These are phyloP conservation scores for Chlamydomonas sphaeroides DNA, from an alignment of 139 green algal species.

Conservation along the genomic window DNA sequence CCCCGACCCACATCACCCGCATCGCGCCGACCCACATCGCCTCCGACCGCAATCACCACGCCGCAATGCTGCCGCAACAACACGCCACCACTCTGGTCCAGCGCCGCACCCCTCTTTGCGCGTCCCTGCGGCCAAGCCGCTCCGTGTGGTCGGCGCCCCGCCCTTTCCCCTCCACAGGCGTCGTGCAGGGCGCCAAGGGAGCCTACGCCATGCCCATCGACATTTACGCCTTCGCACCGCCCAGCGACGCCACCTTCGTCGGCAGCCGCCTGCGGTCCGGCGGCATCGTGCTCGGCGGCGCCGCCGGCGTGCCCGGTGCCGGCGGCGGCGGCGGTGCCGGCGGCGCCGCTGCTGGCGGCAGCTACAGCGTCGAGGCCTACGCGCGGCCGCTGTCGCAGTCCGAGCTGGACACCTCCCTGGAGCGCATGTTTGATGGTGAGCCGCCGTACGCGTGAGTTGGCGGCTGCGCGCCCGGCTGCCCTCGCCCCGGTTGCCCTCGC, in stretches of 20 bases:
- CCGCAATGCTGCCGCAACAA: too few relatives aligned
- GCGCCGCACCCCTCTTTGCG: too few relatives aligned
- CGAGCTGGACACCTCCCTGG: conserved; percentile 51
- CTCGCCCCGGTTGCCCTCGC: too few relatives aligned
- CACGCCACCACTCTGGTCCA: too few relatives aligned
- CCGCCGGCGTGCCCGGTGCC: too few relatives aligned
- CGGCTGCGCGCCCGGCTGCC: too few relatives aligned
- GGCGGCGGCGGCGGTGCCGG: background rate
- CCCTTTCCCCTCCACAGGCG: background rate
- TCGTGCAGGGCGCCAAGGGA: conserved; percentile 26
- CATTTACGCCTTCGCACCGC: background rate
- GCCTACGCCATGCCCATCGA: conserved; percentile 48
- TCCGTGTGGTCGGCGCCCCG: background rate
- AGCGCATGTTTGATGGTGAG: conserved; percentile 53
- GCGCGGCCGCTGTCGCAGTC: conserved; percentile 11
- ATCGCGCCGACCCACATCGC: too few relatives aligned
- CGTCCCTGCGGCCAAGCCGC: too few relatives aligned
- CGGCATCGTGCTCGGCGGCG: background rate
- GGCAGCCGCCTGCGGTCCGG: background rate
- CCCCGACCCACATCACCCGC: too few relatives aligned
- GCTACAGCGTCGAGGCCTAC: too few relatives aligned
- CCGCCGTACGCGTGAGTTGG: too few relatives aligned
- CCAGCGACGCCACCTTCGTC: background rate
- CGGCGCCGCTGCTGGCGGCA: background rate
- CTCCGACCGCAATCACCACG: too few relatives aligned